Percentiles rank a stretch among this genome's conserved stretches.
Evolutionary conservation across 805 yeast genomes (phyloP).

Genomic region (Myxozyma sirexii): DNA sequence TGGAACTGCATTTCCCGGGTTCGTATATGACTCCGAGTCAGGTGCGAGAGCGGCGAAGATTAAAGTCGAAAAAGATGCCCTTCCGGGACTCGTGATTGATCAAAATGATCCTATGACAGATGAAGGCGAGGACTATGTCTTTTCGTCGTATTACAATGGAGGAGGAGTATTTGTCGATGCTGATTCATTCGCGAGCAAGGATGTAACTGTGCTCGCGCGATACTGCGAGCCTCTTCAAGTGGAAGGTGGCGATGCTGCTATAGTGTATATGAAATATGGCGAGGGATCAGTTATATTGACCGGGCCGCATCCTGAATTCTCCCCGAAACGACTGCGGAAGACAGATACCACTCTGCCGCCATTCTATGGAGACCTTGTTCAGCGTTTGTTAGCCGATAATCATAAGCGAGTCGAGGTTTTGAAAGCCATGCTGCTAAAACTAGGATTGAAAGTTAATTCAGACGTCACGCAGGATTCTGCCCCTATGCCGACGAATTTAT

Average conservation of each 20-base stretch:
- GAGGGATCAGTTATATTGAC: slow-evolving; percentile 73
- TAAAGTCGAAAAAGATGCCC: slow-evolving; percentile 28
- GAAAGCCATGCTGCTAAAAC: slow-evolving; percentile 54
- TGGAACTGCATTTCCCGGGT: slow-evolving; percentile 83
- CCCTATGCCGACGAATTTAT: slow-evolving; percentile 72
- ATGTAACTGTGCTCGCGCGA: slow-evolving; percentile 73
- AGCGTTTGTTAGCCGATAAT: slow-evolving; percentile 50
- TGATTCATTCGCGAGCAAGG: slow-evolving; percentile 46
- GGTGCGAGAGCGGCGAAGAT: slow-evolving; percentile 71
- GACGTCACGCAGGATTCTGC: slow-evolving; percentile 46
- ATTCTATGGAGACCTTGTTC: slow-evolving; percentile 22
- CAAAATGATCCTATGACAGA: background rate
- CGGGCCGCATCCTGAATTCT: slow-evolving; percentile 90
- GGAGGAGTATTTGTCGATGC: slow-evolving; percentile 87
- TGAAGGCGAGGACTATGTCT: slow-evolving; percentile 18
- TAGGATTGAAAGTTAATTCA: slow-evolving; percentile 72
- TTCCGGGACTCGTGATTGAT: slow-evolving; percentile 18
- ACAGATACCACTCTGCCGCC: slow-evolving; percentile 23
- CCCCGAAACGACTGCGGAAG: slow-evolving; percentile 26
- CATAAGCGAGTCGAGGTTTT: slow-evolving; percentile 58
- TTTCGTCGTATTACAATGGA: slow-evolving; percentile 71
- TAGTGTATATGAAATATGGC: slow-evolving; percentile 67
- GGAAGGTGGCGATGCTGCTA: slow-evolving; percentile 63
- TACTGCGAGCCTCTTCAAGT: slow-evolving; percentile 64
- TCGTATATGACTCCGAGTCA: slow-evolving; percentile 69